Conservation (phyloP, 345 rosid genomes). For the Populus ilicifolia region DNA sequence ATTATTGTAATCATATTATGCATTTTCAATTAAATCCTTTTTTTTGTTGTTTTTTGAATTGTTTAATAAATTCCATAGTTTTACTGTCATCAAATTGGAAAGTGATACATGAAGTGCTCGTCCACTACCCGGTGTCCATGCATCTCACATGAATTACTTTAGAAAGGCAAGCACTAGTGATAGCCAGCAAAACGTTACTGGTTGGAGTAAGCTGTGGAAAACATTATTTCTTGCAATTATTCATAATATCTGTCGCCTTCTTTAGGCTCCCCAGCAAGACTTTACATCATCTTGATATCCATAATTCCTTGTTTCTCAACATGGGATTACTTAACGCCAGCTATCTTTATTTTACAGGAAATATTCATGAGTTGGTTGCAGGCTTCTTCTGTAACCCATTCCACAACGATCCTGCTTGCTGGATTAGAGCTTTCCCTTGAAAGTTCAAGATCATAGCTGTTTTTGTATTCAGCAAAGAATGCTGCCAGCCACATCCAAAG, state of each 20-base stretch:
- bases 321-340: no score
- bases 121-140: background rate
- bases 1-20: no score
- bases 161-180: background rate
- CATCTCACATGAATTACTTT: background rate
- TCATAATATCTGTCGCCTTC: background rate
- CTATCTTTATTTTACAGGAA: no score
- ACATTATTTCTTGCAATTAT: background rate
- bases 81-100: background rate
- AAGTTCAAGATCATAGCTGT: background rate
- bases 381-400: no score
- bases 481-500: conserved; percentile 12
- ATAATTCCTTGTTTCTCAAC: no score
- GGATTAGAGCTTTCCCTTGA: background rate
- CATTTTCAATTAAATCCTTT: no score
- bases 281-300: background rate
- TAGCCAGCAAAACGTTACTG: background rate
- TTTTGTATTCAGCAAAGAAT: background rate
- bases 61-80: no score
- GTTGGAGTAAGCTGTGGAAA: background rate
- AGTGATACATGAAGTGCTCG: background rate
- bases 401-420: background rate
- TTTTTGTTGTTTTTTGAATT: no score
- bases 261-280: background rate
- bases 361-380: background rate